Percentiles rank a stretch among this genome's conserved stretches.
Evolutionary conservation across 1,284 basidiomycete genomes (phyloP).

Genomic region (Anthracocystis panici-leucophaei): DNA sequence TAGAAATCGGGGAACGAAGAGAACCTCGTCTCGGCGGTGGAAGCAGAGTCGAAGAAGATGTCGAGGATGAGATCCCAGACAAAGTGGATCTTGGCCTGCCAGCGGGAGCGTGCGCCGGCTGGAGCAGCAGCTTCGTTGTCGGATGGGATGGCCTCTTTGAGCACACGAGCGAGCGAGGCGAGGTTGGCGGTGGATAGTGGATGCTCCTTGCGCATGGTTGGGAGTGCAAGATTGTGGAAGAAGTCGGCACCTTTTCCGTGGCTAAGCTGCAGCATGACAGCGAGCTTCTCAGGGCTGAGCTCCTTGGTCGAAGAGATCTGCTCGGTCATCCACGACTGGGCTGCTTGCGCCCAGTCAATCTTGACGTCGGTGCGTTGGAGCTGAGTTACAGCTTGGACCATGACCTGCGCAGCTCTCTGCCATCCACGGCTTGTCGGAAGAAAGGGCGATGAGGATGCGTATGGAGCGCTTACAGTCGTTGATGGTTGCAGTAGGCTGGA

Average conservation of each 20-base stretch:
- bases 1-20: constrained; percentile 88
- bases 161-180: constrained; percentile 74
- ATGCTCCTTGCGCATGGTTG: constrained; percentile 77
- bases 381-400: constrained; percentile 42
- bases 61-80: constrained; percentile 89
- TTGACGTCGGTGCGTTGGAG: constrained; percentile 19
- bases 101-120: constrained; percentile 70
- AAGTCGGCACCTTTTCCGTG: constrained; percentile 36
- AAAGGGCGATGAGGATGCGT: constrained; percentile 77
- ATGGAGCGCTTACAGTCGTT: constrained; percentile 78
- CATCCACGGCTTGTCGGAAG: constrained; percentile 89
- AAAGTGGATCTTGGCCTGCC: constrained; percentile 92
- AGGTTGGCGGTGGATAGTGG: constrained; percentile 81
- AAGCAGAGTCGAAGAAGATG: constrained; percentile 74
- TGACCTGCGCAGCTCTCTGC: constrained; percentile 87
- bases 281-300: constrained; percentile 91
- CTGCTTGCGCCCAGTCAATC: constrained; percentile 44
- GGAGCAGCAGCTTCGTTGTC: constrained; percentile 73
- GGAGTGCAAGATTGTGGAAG: constrained; percentile 39
- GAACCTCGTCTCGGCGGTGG: constrained; percentile 71
- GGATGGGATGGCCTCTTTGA: constrained; percentile 73
- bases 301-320: constrained; percentile 68
- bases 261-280: constrained; percentile 78
- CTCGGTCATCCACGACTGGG: constrained; percentile 44
- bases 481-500: constrained; percentile 75